Conservation (phyloP, 495 filamentous ascomycete genomes). For the Hypomontagnella submonticulosa region DNA sequence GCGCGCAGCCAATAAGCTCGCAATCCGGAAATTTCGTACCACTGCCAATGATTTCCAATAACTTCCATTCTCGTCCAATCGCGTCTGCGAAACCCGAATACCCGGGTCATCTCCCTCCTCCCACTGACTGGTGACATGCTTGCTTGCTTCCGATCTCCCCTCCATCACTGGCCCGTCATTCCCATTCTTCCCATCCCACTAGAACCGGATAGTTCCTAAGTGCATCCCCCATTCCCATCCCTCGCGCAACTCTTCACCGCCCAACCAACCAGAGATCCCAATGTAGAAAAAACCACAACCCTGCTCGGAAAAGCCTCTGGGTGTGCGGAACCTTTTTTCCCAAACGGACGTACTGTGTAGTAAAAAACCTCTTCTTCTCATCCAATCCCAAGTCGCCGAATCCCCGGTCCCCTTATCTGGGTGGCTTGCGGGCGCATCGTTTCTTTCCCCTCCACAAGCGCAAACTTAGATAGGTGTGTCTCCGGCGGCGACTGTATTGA, state of each 20-base stretch:
- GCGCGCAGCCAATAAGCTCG: conserved; percentile 33
- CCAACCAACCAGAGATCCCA: neutral
- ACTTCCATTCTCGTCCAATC: conserved; percentile 23
- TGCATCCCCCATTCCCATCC: neutral
- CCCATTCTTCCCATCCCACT: conserved; percentile 8
- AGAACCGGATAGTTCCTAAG: neutral
- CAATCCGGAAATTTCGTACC: conserved; percentile 27
- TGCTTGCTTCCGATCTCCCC: neutral
- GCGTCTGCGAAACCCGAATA: conserved; percentile 22
- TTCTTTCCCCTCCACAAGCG: too few species aligned
- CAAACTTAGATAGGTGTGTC: neutral
- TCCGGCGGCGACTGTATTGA: conserved; percentile 2
- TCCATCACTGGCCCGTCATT: conserved; percentile 6
- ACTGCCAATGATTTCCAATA: conserved; percentile 8
- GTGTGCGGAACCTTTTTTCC: conserved; percentile 14
- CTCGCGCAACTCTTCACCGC: conserved; percentile 1
- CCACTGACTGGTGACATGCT: conserved; percentile 3
- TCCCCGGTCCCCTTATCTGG: too few species aligned
- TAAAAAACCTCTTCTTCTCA: neutral
- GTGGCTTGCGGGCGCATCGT: too few species aligned
- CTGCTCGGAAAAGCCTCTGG: conserved; percentile 41
- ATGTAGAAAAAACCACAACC: conserved; percentile 29
- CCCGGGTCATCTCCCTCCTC: conserved; percentile 31
- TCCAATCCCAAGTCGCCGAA: conserved; percentile 3
- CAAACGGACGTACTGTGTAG: too few species aligned